Conservation (phyloP, 148 eudicot species). For the Vaccinium macrocarpon region DNA sequence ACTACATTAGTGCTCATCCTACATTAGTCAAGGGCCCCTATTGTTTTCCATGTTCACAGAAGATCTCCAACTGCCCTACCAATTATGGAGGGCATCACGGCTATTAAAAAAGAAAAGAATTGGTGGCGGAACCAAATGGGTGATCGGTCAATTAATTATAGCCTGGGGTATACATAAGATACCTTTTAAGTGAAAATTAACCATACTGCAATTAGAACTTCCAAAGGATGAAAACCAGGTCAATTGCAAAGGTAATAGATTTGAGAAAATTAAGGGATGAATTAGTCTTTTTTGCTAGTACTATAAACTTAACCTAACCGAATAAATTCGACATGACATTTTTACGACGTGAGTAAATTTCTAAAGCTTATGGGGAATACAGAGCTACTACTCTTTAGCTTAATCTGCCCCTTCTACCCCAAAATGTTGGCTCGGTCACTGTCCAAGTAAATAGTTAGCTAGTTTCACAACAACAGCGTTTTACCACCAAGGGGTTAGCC, state of each 20-base stretch:
- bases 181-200: background rate
- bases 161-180: background rate
- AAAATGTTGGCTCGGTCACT: background rate
- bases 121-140: background rate
- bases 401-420: background rate
- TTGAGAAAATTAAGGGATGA: background rate
- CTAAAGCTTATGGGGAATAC: background rate
- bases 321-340: background rate
- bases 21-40: background rate
- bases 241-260: background rate
- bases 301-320: background rate
- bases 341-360: background rate
- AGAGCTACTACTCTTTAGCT: background rate
- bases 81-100: background rate
- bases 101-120: background rate
- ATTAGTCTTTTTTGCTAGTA: background rate
- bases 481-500: too few relatives aligned
- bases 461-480: background rate
- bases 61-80: background rate
- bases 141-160: background rate
- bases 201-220: background rate
- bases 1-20: background rate
- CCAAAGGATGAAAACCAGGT: background rate
- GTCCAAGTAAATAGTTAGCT: background rate
- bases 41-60: background rate